Percentiles rank a stretch among this genome's conserved stretches.
Evolutionary conservation across 768 basidiomycete genomes (phyloP).

Genomic region (Mycena indigotica): DNA sequence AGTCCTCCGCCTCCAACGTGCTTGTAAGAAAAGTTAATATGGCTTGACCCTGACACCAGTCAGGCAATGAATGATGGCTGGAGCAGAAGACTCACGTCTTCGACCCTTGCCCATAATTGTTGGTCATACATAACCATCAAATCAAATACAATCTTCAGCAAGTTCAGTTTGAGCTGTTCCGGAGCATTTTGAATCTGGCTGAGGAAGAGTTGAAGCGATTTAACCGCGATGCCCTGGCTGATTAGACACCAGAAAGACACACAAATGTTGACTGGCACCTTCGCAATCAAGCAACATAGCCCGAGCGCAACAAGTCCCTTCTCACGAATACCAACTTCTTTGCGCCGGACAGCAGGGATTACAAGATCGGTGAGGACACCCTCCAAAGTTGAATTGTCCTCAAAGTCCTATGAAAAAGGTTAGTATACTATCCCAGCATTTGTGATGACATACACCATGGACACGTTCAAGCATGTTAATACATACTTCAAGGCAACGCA

Average conservation of each 20-base stretch:
- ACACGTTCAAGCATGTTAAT: constrained; percentile 90
- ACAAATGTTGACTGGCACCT: constrained; percentile 38
- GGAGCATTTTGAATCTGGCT: constrained; percentile 78
- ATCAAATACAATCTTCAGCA: constrained; percentile 88
- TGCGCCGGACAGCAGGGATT: constrained; percentile 86
- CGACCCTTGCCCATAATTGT: constrained; percentile 63
- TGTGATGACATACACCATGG: constrained; percentile 79
- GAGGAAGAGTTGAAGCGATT: constrained; percentile 81
- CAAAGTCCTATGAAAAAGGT: constrained; percentile 60
- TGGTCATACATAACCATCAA: constrained; percentile 87
- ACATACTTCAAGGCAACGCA: constrained; percentile 81
- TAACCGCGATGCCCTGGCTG: constrained; percentile 58
- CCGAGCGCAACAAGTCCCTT: constrained; percentile 81
- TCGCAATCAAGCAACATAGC: constrained; percentile 83
- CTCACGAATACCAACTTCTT: constrained; percentile 79
- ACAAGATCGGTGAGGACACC: constrained; percentile 85
- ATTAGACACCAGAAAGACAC: background rate
- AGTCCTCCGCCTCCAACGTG: constrained; percentile 65
- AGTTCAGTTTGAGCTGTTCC: constrained; percentile 73
- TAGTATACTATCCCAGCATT: constrained; percentile 7
- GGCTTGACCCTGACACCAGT: constrained; percentile 33
- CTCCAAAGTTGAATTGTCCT: constrained; percentile 79
- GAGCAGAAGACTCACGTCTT: constrained; percentile 31
- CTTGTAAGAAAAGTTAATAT: constrained; percentile 51
- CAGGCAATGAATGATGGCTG: constrained; percentile 14